Evolutionary conservation across 257 asterid species (phyloP).

Genomic region (Paraleonurus japonicus): DNA sequence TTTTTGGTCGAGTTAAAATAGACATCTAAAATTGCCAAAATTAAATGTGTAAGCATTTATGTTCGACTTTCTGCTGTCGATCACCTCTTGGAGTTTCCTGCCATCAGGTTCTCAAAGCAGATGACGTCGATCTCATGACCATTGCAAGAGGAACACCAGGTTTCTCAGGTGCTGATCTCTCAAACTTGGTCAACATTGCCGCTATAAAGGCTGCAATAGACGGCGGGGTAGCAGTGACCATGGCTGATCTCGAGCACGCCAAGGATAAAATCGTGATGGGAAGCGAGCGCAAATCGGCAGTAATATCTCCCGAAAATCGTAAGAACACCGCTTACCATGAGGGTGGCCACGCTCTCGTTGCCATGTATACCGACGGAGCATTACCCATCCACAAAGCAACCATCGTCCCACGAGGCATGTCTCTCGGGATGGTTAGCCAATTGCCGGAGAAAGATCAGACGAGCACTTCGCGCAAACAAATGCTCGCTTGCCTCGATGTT

Average conservation of each 20-base stretch:
- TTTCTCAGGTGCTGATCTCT: conserved; percentile 95
- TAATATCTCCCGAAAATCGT: conserved; percentile 73
- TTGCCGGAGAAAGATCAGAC: conserved; percentile 83
- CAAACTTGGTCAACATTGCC: conserved; percentile 81
- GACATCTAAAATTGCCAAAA: too few species aligned
- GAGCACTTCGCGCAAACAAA: conserved; percentile 72
- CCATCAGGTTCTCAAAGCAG: conserved; percentile 77
- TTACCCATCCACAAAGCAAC: conserved; percentile 90
- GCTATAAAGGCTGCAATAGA: conserved; percentile 94
- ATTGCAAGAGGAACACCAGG: conserved; percentile 94
- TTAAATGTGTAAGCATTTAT: too few species aligned
- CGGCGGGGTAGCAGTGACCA: conserved; percentile 69
- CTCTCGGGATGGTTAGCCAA: conserved; percentile 91
- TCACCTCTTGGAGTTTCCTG: neutral
- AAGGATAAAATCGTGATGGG: conserved; percentile 97
- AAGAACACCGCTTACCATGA: conserved; percentile 84
- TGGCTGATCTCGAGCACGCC: conserved; percentile 84
- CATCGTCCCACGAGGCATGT: conserved; percentile 84
- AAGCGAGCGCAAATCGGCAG: conserved; percentile 89
- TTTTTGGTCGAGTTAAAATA: too few species aligned
- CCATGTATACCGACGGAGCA: conserved; percentile 84
- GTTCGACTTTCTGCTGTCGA: too few species aligned
- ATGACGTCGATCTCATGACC: conserved; percentile 79
- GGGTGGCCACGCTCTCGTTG: conserved; percentile 96
- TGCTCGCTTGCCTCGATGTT: conserved; percentile 84